phyloP scores from a whole-genome alignment of 2,329 filamentous ascomycete species.

The Epicoccum sorghinum region DNA sequence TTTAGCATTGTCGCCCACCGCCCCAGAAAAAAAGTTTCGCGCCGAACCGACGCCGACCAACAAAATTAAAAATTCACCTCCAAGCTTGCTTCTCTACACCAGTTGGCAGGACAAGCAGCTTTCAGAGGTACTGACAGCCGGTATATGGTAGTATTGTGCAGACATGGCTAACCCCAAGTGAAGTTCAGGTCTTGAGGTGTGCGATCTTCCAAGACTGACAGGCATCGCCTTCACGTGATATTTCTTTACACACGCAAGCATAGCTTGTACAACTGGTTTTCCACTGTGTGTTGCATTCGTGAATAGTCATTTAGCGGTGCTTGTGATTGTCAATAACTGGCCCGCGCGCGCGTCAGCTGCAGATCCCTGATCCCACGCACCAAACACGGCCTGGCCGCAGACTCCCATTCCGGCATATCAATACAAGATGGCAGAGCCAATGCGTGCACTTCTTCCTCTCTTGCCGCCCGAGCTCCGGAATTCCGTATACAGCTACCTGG shows the following conservation, averaged over 20 bases:
- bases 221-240: constrained; percentile 14
- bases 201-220: not conserved
- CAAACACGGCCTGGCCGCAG: not conserved
- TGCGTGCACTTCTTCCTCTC: constrained; percentile 26
- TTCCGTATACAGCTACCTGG: constrained; percentile 35
- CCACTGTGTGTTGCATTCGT: constrained; percentile 10
- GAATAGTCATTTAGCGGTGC: constrained; percentile 1
- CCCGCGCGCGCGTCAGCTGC: not conserved
- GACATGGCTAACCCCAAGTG: constrained; percentile 13
- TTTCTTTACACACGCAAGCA: constrained; percentile 3
- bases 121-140: constrained; percentile 14
- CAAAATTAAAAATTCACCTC: constrained; percentile 10
- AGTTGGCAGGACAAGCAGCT: constrained; percentile 4
- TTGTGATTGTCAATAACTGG: not conserved
- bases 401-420: not conserved
- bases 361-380: constrained; percentile 1
- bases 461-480: constrained; percentile 42
- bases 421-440: not conserved
- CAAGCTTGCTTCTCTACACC: constrained; percentile 8
- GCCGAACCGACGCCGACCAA: constrained; percentile 16
- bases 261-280: constrained; percentile 5
- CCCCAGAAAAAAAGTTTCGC: constrained; percentile 15
- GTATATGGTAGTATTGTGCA: not conserved
- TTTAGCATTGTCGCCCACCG: constrained; percentile 10
- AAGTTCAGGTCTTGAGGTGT: not conserved